Base-by-base conservation (phyloP, 1,139 yeast genomes). In the Lodderomyces elongisporus region DNA sequence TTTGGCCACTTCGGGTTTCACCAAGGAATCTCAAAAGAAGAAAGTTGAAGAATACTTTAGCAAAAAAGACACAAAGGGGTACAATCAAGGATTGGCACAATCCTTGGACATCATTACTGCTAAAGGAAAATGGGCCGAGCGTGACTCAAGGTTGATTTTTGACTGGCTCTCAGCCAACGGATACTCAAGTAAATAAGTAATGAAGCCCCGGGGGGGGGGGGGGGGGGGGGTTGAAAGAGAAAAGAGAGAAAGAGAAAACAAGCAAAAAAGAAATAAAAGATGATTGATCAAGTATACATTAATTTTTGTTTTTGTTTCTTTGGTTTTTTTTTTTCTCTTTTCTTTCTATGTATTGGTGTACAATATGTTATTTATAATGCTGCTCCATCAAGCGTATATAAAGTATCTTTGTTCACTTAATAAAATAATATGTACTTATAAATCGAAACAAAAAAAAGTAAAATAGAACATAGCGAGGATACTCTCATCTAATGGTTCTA, bases 11-110 rank as follows among this genome's bases (percentile, higher is more conserved):
- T 62, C 80, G 22, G 81, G 85, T 2, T 84, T 82, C 60, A 74
- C 89, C 30, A 71, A 77, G 38, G 58, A 61, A 35, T 77, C 72
- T 32, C 80, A 79, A 47, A 74, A 76, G 45, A 63, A 68, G 10
- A 74, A 70, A 31, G 74, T 85, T 40, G 67, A 69, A 44, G 54
- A 56, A 33, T 85, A 84, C 66, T 85, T 83, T 52, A 60, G 47
- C 50, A 38, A 54, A 43, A 80, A 73, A 60, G 72, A 81, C 49
- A 77, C 84, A 42, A 78, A 77, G 53, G 93, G 89, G 32, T 83
- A 68, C 50, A 83, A 83, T 58, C 80, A 81, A 65, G 70, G 79
- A 39, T 69, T 85, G 51, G 83, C 81, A 12, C 88, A 79, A 61
- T 62, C 84, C 13, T 66, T 80, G 48, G 95, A 85, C 57, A 62